Base-by-base conservation (phyloP, 2,329 filamentous ascomycete genomes). In the Penicillium brevicompactum region DNA sequence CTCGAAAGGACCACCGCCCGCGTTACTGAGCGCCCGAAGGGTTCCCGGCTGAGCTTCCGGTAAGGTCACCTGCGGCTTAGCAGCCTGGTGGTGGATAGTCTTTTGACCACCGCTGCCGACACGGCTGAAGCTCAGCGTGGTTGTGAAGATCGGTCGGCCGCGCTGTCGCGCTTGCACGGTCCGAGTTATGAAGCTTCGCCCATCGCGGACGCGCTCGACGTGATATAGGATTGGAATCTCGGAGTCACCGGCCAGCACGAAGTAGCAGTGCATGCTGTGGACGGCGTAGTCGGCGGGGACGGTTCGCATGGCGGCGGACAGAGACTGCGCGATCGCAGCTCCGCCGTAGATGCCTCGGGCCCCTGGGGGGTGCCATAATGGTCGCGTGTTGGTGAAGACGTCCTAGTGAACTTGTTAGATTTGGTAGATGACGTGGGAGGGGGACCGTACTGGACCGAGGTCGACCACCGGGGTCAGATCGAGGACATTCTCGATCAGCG, bases 251-350 rank as follows among this genome's bases (percentile, higher is more conserved):
- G 93, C 92, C 2, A 97, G 86, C 32, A 99, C 87, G 74, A 99
- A 99, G 80, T 97, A 99, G 84, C 94, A 97, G 82, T 99, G 94
- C 89, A 96, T 97, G 70, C 89, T 93, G 80, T 99, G 94, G 47
- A 94, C 86, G 56, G 87, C 84, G 75, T 96, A 97, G 70, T 90
- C 82, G 34, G 72, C 62, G 0, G 89, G 88, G 2, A 99, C 90
- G 8, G 94, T 99, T 69, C 87, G 85, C 74, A 96, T 92, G 22
- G 91, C 94, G 2, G 94, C 91, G 44, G 89, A 84, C 24, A 97
- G 87, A 68, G 85, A 92, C 81, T 97, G 93, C 46, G 93, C 92
- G 65, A 99, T 97, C 37, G 95, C 92, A 53, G 90, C 87, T 62
- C 92, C 92, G 71, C 94, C 94, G 69, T 91, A 99, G 75, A 99